Evolutionary conservation across 768 basidiomycete species (phyloP).

Genomic region (Collybia mongolica): DNA sequence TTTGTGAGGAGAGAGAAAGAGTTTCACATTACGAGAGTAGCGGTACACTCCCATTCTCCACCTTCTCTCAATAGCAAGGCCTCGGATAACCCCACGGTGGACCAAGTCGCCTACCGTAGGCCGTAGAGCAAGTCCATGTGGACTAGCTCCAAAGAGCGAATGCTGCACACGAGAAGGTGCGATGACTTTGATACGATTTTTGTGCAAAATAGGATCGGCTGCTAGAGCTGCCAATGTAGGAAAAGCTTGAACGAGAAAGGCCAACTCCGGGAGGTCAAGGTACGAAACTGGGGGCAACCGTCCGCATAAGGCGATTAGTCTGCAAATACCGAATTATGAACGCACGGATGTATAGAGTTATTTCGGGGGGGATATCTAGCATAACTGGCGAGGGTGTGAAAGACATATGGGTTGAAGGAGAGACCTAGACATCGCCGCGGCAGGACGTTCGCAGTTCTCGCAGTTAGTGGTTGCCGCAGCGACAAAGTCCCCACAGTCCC

Average conservation of each 20-base stretch:
- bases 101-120: slow-evolving; percentile 68
- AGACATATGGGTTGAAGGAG: slow-evolving; percentile 12
- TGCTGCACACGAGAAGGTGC: slow-evolving; percentile 69
- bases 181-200: slow-evolving; percentile 55
- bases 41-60: slow-evolving; percentile 70
- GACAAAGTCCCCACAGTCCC: neutral
- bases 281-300: slow-evolving; percentile 50
- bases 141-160: slow-evolving; percentile 57
- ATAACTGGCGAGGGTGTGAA: slow-evolving; percentile 20
- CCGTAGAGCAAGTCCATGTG: slow-evolving; percentile 53
- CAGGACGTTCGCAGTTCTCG: slow-evolving; percentile 1
- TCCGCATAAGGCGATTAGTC: neutral
- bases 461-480: neutral
- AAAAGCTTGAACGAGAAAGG: slow-evolving; percentile 45
- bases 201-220: slow-evolving; percentile 63
- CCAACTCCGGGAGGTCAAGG: slow-evolving; percentile 73
- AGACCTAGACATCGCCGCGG: slow-evolving; percentile 1
- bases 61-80: slow-evolving; percentile 61
- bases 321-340: neutral
- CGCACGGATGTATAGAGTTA: slow-evolving; percentile 58
- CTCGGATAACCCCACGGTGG: slow-evolving; percentile 68
- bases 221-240: slow-evolving; percentile 49
- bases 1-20: slow-evolving; percentile 2
- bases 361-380: slow-evolving; percentile 51
- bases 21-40: slow-evolving; percentile 56